Conservation (phyloP, 768 basidiomycete species). For the Mycena epipterygia region DNA sequence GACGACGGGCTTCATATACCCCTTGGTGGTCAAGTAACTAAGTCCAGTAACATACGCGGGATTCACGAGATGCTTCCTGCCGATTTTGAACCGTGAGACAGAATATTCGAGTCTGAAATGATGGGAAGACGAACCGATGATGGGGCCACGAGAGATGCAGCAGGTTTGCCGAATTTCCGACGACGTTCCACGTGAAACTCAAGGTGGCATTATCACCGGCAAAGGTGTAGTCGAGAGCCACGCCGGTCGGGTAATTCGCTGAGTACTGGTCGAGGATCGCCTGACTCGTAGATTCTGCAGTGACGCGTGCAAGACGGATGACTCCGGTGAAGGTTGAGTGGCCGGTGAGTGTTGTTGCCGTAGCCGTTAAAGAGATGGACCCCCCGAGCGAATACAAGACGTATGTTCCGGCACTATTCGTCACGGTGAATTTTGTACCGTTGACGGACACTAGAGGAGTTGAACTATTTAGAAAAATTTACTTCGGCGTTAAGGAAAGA, state of each 20-base stretch:
- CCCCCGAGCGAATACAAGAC: constrained; percentile 49
- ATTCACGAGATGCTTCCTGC: constrained; percentile 43
- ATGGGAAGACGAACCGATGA: constrained; percentile 42
- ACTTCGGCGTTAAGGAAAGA: not conserved
- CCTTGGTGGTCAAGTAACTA: constrained; percentile 50
- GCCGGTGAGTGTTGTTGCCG: constrained; percentile 39
- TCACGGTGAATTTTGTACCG: constrained; percentile 46
- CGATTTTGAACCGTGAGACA: constrained; percentile 25
- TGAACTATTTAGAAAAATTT: not conserved
- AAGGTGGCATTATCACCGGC: constrained; percentile 45
- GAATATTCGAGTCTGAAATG: not conserved
- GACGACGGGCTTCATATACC: constrained; percentile 49
- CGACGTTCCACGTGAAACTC: constrained; percentile 48
- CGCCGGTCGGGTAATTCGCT: constrained; percentile 47
- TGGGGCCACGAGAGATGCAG: constrained; percentile 53
- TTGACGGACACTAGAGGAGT: constrained; percentile 37
- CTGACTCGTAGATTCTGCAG: constrained; percentile 43
- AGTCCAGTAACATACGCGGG: constrained; percentile 40
- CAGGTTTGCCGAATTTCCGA: constrained; percentile 45
- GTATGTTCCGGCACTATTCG: constrained; percentile 47
- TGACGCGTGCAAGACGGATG: constrained; percentile 44
- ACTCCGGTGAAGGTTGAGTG: constrained; percentile 46
- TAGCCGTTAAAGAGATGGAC: constrained; percentile 45
- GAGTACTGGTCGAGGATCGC: constrained; percentile 46
- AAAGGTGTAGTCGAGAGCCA: constrained; percentile 47